A percentile compares a stretch with the other conserved stretches of the same genome.
phyloP scores from a whole-genome alignment of 2,329 filamentous ascomycete genomes.

The Fusarium buxicola region DNA sequence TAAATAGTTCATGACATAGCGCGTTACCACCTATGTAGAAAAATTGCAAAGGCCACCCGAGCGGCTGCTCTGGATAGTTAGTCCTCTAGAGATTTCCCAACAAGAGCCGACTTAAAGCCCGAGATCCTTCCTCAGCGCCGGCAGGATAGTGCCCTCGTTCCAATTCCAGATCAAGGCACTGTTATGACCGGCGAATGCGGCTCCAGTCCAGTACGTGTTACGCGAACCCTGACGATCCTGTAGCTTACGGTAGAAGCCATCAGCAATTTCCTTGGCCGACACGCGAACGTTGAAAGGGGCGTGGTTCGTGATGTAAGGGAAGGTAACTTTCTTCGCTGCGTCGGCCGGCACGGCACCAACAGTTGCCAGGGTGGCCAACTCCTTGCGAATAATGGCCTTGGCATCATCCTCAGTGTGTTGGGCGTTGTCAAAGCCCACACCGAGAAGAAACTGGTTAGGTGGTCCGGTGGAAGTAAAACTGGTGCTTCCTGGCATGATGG shows the following conservation, averaged over 20 bases:
- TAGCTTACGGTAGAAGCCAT: slow-evolving; percentile 30
- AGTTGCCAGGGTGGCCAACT: slow-evolving; percentile 18
- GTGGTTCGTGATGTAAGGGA: slow-evolving; percentile 21
- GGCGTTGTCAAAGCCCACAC: slow-evolving; percentile 6
- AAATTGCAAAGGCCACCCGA: too few relatives aligned
- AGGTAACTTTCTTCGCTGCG: slow-evolving; percentile 7
- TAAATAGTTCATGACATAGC: too few relatives aligned
- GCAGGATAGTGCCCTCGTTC: slow-evolving; percentile 33
- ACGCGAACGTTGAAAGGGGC: slow-evolving; percentile 33
- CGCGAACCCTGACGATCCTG: slow-evolving; percentile 18
- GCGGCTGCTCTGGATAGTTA: too few relatives aligned
- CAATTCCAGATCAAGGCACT: slow-evolving; percentile 37
- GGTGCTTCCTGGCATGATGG: slow-evolving; percentile 18
- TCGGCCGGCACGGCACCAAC: slow-evolving; percentile 4
- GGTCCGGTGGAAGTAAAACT: background rate
- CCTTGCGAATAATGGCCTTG: slow-evolving; percentile 14
- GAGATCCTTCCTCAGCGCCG: slow-evolving; percentile 31
- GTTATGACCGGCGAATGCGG: slow-evolving; percentile 37
- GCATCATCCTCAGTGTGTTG: slow-evolving; percentile 13
- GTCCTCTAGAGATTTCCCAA: too few relatives aligned
- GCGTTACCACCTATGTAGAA: too few relatives aligned
- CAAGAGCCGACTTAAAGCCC: slow-evolving; percentile 10
- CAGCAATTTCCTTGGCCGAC: background rate
- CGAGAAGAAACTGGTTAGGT: slow-evolving; percentile 12
- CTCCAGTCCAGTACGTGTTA: slow-evolving; percentile 40